Evolutionary conservation across 257 asterid species (phyloP).

Genomic region (Gardenia jasminoides): DNA sequence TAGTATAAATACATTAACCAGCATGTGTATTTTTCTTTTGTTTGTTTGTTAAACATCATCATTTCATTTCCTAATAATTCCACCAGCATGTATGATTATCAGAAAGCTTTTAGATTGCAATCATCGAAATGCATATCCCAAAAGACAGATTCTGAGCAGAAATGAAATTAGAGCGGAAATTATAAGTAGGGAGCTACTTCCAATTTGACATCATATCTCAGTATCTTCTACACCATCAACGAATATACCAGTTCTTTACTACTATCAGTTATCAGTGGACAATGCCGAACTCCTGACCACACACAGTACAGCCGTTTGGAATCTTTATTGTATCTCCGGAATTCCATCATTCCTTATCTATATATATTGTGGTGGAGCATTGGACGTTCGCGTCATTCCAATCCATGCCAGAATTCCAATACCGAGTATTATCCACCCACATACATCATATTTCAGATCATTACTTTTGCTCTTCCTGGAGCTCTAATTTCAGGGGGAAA

Average conservation of each 20-base stretch:
- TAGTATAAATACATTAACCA: too few relatives aligned
- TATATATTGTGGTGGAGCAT: slow-evolving; percentile 51
- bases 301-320: too few relatives aligned
- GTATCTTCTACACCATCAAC: too few relatives aligned
- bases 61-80: too few relatives aligned
- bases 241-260: too few relatives aligned
- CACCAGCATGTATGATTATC: too few relatives aligned
- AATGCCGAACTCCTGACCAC: neutral
- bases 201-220: neutral
- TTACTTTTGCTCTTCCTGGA: slow-evolving; percentile 39
- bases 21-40: too few relatives aligned
- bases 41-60: too few relatives aligned
- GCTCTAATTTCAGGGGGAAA: slow-evolving; percentile 37
- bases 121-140: too few relatives aligned
- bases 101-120: too few relatives aligned
- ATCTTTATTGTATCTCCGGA: too few relatives aligned
- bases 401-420: slow-evolving; percentile 57
- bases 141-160: neutral
- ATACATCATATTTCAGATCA: slow-evolving; percentile 52
- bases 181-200: neutral
- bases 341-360: too few relatives aligned
- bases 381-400: slow-evolving; percentile 42
- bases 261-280: neutral
- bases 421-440: slow-evolving; percentile 61
- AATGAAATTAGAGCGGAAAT: neutral